Percentiles rank a stretch among this genome's conserved stretches.
These are phyloP conservation scores for Trifolium subterraneum DNA, from an alignment of 306 rosid species.

Conservation along the genomic window DNA sequence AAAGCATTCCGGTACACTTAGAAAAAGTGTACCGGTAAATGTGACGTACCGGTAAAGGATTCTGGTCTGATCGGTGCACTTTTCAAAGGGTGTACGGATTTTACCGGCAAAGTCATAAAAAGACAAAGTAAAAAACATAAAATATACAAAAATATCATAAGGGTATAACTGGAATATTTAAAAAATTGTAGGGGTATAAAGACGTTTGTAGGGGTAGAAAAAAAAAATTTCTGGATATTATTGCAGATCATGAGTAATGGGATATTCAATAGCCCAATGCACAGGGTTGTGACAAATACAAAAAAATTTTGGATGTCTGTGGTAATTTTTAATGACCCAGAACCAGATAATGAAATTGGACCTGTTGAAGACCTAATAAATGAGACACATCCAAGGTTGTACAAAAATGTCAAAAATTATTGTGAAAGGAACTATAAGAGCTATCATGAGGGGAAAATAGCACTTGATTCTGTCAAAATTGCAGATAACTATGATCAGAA, in stretches of 20 bases:
- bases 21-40: too few species aligned
- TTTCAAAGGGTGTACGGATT: too few species aligned
- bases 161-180: too few species aligned
- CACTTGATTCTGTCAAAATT: slow-evolving; percentile 48
- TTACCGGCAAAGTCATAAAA: too few species aligned
- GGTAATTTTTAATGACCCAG: slow-evolving; percentile 55
- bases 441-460: slow-evolving; percentile 57
- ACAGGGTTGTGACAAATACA: slow-evolving; percentile 53
- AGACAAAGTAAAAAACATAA: too few species aligned
- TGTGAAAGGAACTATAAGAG: slow-evolving; percentile 48
- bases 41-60: too few species aligned
- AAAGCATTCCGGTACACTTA: too few species aligned
- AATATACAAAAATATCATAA: too few species aligned
- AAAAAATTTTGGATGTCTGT: slow-evolving; percentile 55
- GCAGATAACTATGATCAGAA: background rate
- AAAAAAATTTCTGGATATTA: too few species aligned
- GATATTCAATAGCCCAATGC: slow-evolving; percentile 59
- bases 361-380: slow-evolving; percentile 48
- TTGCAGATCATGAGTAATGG: slow-evolving; percentile 64
- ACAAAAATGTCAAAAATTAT: slow-evolving; percentile 51
- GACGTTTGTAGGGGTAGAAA: too few species aligned
- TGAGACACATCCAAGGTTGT: slow-evolving; percentile 52
- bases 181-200: too few species aligned
- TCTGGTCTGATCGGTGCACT: too few species aligned
- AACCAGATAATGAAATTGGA: slow-evolving; percentile 55